A percentile compares a stretch with the other conserved stretches of the same genome.
These are phyloP conservation scores for Marchantia paleacea DNA, from an alignment of 225 moss, liverwort and hornwort genomes.

Conservation along the genomic window DNA sequence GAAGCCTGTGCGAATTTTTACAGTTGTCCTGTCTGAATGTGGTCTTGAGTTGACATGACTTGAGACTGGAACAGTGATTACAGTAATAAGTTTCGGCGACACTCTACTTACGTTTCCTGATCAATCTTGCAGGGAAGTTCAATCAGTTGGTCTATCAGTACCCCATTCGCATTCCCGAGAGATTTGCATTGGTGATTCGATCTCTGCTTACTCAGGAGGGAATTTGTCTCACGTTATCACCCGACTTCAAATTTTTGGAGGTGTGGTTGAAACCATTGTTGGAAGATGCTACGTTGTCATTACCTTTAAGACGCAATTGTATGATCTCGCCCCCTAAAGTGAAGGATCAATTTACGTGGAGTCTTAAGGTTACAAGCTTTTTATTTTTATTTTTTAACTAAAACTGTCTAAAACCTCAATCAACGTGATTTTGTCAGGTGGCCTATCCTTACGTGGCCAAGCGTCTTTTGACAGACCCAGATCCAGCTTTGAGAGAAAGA, in stretches of 20 bases:
- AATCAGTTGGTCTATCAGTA: slow-evolving; percentile 95
- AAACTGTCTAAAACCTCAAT: not conserved
- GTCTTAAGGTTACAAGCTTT: too few species aligned
- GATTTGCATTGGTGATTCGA: slow-evolving; percentile 95
- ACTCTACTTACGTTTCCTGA: too few species aligned
- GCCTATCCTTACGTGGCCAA: slow-evolving; percentile 99
- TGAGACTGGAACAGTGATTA: not conserved
- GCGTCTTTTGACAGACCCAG: slow-evolving; percentile 98
- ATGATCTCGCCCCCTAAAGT: not conserved
- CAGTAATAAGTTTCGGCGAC: not conserved
- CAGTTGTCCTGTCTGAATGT: too few species aligned
- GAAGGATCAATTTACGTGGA: too few species aligned
- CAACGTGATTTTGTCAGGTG: slow-evolving; percentile 47
- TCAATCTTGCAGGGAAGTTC: slow-evolving; percentile 65
- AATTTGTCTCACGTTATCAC: slow-evolving; percentile 81
- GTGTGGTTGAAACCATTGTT: slow-evolving; percentile 21
- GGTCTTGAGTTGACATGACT: too few species aligned
- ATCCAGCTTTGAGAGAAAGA: slow-evolving; percentile 91
- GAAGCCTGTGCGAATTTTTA: too few species aligned
- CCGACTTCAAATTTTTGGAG: slow-evolving; percentile 99
- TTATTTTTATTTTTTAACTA: too few species aligned
- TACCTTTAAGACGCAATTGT: not conserved
- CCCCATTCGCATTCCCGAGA: slow-evolving; percentile 97
- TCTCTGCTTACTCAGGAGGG: slow-evolving; percentile 98
- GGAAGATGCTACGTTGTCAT: not conserved